These are phyloP conservation scores for Podila epigama DNA, from an alignment of 192 early-diverging fungal species.

Conservation along the genomic window DNA sequence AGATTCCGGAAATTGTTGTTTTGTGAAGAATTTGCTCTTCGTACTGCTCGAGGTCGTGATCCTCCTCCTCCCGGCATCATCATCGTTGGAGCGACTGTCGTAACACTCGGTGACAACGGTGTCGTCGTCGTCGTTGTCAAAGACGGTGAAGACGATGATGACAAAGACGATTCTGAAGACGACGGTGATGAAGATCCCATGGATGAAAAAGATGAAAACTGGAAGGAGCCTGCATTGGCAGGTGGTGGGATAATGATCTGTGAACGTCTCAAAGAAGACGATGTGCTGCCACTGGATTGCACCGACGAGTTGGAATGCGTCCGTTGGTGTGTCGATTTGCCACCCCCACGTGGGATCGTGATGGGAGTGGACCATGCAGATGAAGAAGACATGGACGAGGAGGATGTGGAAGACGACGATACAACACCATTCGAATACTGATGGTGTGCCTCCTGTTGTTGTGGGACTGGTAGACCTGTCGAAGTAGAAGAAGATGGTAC, in stretches of 20 bases:
- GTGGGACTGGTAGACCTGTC: too few relatives aligned
- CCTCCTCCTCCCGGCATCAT: too few relatives aligned
- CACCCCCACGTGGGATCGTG: slow-evolving; percentile 21
- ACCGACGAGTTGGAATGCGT: slow-evolving; percentile 32
- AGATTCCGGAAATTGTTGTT: slow-evolving; percentile 31
- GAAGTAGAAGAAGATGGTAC: neutral
- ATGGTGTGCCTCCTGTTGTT: too few relatives aligned
- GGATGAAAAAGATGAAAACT: slow-evolving; percentile 45
- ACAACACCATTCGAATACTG: too few relatives aligned
- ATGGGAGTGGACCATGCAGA: slow-evolving; percentile 16
- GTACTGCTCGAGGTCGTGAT: neutral
- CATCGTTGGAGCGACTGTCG: neutral
- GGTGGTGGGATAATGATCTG: slow-evolving; percentile 45
- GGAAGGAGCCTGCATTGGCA: slow-evolving; percentile 13
- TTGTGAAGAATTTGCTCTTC: neutral
- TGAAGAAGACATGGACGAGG: neutral
- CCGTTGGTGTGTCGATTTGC: slow-evolving; percentile 21
- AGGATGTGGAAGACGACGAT: neutral
- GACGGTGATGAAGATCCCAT: neutral
- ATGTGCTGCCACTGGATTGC: slow-evolving; percentile 9
- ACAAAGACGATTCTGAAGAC: neutral
- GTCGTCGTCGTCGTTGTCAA: too few relatives aligned
- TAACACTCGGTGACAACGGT: too few relatives aligned
- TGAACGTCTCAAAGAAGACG: slow-evolving; percentile 15
- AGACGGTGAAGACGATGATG: neutral